phyloP scores from a whole-genome alignment of 352 stramenopile genomes.

The Halophytophthora batemanensis region DNA sequence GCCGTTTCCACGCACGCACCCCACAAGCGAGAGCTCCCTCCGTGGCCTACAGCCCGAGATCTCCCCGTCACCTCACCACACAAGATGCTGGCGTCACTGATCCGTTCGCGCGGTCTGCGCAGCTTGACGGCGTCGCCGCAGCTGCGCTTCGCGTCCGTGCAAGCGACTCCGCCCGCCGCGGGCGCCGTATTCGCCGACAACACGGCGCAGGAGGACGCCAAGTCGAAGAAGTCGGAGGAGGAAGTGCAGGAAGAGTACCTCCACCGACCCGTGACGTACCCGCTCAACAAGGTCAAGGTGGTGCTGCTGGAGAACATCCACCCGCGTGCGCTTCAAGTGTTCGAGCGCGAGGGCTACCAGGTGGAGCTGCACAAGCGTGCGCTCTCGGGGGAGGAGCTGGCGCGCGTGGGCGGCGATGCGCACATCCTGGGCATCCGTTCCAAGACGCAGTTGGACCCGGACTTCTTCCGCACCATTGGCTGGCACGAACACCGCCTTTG shows the following conservation, averaged over 20 bases:
- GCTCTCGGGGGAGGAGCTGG: slow-evolving; percentile 71
- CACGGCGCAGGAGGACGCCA: background rate
- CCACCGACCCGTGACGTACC: slow-evolving; percentile 67
- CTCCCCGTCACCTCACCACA: background rate
- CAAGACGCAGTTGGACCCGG: slow-evolving; percentile 76
- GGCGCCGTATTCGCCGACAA: slow-evolving; percentile 18
- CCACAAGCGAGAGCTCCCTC: no score
- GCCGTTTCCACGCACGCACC: no score
- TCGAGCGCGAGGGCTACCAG: slow-evolving; percentile 72
- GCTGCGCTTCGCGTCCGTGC: slow-evolving; percentile 33
- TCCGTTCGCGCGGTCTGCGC: slow-evolving; percentile 24
- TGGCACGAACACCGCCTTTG: slow-evolving; percentile 80
- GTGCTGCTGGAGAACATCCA: slow-evolving; percentile 86
- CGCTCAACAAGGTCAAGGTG: slow-evolving; percentile 80
- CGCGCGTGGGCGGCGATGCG: slow-evolving; percentile 62
- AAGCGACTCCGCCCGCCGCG: slow-evolving; percentile 21
- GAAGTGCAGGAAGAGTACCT: slow-evolving; percentile 39
- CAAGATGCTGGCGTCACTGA: slow-evolving; percentile 40
- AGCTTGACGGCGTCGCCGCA: slow-evolving; percentile 5
- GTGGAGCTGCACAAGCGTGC: slow-evolving; percentile 79
- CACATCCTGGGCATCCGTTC: slow-evolving; percentile 80
- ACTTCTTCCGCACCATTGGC: slow-evolving; percentile 75
- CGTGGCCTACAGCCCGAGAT: no score
- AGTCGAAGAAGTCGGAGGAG: slow-evolving; percentile 11
- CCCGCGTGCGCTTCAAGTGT: slow-evolving; percentile 68